phyloP scores from a whole-genome alignment of 176 grass and related monocot species.

The barley (Hordeum vulgare) region DNA sequence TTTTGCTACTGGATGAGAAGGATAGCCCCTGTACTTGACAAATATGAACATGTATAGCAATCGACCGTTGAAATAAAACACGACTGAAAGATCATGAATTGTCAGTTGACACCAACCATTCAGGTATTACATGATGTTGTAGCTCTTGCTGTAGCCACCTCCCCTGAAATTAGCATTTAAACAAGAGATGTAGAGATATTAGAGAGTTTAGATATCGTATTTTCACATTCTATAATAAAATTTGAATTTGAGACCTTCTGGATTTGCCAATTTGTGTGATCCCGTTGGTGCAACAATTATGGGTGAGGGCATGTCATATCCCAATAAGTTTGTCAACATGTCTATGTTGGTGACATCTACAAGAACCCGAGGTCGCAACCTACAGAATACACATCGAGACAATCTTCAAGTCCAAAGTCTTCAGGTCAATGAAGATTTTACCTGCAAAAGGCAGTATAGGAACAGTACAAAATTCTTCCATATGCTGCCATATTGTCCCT shows the following conservation, averaged over 20 bases:
- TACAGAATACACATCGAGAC: conserved; percentile 15
- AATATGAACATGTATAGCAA: conserved; percentile 5
- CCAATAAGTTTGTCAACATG: conserved; percentile 69
- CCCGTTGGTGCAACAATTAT: conserved; percentile 77
- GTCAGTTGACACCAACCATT: conserved; percentile 57
- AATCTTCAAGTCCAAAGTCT: background rate
- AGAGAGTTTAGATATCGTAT: background rate
- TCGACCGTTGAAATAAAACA: background rate
- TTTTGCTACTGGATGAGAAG: conserved; percentile 50
- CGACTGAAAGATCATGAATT: background rate
- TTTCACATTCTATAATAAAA: background rate
- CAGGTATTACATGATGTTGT: conserved; percentile 71
- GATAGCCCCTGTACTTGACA: conserved; percentile 57
- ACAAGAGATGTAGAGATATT: background rate
- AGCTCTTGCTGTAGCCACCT: conserved; percentile 82
- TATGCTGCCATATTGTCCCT: conserved; percentile 82
- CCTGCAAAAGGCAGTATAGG: background rate
- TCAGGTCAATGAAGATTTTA: background rate
- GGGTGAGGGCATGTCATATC: conserved; percentile 58
- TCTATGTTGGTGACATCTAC: conserved; percentile 81
- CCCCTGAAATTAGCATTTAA: conserved; percentile 48
- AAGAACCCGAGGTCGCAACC: conserved; percentile 82
- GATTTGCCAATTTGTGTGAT: conserved; percentile 56
- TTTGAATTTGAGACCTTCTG: conserved; percentile 48
- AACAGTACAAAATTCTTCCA: conserved; percentile 58